Evolutionary conservation across 768 basidiomycete genomes (phyloP), one percentile per base, ranked within the genome.

Genomic region (Tylopilus sp.): DNA sequence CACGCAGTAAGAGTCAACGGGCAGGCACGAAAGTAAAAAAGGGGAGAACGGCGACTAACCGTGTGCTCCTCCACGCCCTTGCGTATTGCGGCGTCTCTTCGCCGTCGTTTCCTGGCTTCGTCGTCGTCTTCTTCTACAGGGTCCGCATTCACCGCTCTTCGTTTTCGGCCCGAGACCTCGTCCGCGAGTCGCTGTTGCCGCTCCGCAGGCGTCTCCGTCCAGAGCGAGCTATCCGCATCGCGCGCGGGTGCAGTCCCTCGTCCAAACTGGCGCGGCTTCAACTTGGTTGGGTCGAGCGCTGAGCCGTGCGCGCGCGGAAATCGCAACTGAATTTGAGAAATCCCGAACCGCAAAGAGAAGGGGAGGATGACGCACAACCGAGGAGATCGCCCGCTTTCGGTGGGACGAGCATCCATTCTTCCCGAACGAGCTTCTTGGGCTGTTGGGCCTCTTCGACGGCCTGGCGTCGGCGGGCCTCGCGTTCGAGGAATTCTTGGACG

Each of bases 391-490:
- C 85, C 2, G 85, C 81, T 19, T 86, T 83, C 0, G 97, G 96
- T 2, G 96, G 96, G 1, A 89, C 87, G 41, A 98, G 78, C 97
- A 99, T 99, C 97, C 97, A 99, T 68, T 95, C 94, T 19, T 98
- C 92, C 38, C 97, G 83, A 68, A 92, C 75, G 34, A 84, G 74
- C 34, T 80, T 79, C 68, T 92, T 93, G 12, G 89, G 89, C 61
- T 87, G 86, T 12, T 77, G 72, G 2, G 85, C 87, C 75, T 89
- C 92, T 83, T 92, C 88, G 29, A 84, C 74, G 53, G 83, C 75
- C 61, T 88, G 85, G 51, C 81, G 73, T 56, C 89, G 75, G 54
- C 85, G 81, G 63, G 89, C 89, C 69, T 99, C 95, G 49, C 82
- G 77, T 65, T 91, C 92, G 64, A 92, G 70, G 57, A 98, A 98